Conservation (phyloP, 164 flowering plant genomes). For the Dillenia suffruticosa region DNA sequence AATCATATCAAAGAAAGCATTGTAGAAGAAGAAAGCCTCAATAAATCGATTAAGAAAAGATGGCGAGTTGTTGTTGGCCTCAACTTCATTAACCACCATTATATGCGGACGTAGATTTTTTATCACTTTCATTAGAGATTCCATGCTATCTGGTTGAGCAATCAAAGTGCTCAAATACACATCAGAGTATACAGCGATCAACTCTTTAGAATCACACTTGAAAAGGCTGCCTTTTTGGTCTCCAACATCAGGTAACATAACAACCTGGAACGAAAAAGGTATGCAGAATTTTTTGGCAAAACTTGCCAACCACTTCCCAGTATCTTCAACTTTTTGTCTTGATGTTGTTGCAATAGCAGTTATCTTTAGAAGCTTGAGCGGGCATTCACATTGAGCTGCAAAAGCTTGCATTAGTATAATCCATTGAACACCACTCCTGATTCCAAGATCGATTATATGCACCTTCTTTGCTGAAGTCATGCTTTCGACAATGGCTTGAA, state of each 20-base stretch:
- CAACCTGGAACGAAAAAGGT: constrained; percentile 4
- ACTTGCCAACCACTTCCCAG: not conserved
- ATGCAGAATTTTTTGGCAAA: constrained; percentile 5
- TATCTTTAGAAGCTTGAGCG: not conserved
- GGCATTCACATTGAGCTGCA: not conserved
- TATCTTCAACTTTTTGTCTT: not conserved
- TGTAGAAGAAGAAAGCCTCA: constrained; percentile 8
- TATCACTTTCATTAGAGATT: constrained; percentile 6
- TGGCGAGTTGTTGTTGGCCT: constrained; percentile 11
- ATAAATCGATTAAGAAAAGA: constrained; percentile 7
- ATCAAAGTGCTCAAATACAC: not conserved
- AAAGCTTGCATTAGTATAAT: not conserved
- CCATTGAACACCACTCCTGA: not conserved
- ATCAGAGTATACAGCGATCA: constrained; percentile 6
- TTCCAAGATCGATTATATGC: not conserved
- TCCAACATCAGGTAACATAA: constrained; percentile 4
- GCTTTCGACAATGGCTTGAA: not conserved
- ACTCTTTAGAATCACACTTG: constrained; percentile 35
- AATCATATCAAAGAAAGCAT: constrained; percentile 7
- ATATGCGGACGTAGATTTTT: not conserved
- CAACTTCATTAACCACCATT: constrained; percentile 12
- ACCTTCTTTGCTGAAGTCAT: not conserved
- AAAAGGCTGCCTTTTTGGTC: constrained; percentile 34
- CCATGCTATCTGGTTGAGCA: not conserved
- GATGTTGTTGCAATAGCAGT: not conserved